Evolutionary conservation across 2,329 filamentous ascomycete genomes (phyloP).

Genomic region (Phyllosticta capitalensis): DNA sequence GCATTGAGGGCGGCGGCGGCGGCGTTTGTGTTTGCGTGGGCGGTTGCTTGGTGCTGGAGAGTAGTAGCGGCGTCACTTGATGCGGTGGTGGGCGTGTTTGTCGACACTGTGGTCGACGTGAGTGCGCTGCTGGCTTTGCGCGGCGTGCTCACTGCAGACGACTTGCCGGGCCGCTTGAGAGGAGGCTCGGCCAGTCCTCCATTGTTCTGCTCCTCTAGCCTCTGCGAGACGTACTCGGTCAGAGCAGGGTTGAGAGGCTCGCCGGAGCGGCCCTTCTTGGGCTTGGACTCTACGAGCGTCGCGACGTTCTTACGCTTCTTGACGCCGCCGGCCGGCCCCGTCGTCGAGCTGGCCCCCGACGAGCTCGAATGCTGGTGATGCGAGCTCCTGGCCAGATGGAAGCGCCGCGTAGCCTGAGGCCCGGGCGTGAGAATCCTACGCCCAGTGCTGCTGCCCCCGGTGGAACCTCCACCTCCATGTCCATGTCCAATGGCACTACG

Average conservation of each 20-base stretch:
- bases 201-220: neutral
- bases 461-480: neutral
- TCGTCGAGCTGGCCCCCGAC: neutral
- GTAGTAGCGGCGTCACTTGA: conserved; percentile 8
- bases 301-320: conserved; percentile 10
- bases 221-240: neutral
- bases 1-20: neutral
- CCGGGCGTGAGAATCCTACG: conserved; percentile 1
- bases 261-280: conserved; percentile 1
- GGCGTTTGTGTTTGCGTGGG: neutral
- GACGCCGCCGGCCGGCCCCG: neutral
- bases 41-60: neutral
- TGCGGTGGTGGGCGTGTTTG: conserved; percentile 3
- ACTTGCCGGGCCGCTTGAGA: conserved; percentile 4
- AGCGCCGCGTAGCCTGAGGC: conserved; percentile 1
- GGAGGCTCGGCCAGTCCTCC: neutral
- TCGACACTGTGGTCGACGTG: no score
- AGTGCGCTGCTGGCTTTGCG: neutral
- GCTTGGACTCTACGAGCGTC: conserved; percentile 8
- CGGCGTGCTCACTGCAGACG: neutral
- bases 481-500: neutral
- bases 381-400: conserved; percentile 2
- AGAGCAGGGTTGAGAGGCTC: neutral
- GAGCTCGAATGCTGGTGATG: neutral
- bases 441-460: neutral